Base-by-base conservation (phyloP, 441 rosid genomes). In the Flueggea neowawraea region DNA sequence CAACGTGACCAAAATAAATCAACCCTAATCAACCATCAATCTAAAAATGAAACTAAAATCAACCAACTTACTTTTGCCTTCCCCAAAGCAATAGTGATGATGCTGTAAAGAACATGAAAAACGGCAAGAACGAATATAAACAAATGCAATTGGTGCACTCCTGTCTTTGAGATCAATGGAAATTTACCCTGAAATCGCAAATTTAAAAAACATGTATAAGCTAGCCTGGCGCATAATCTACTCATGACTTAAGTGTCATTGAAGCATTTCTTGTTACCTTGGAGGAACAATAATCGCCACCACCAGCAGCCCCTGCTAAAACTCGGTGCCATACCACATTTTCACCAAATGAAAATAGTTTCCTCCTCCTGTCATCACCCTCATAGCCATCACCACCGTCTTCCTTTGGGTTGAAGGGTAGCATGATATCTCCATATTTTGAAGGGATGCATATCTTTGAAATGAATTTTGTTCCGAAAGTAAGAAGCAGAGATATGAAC, bases 121-220 rank as follows among this genome's bases (percentile, higher is more conserved):
- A 84, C 77, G 6, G 88, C 90, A 2, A 87, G 81, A 45, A 81
- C 82, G 43, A 84, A 87, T 64, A 87, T 74, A 54, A 87, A 87
- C 57, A 87, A 79, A 63, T 82, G 89, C 69, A 87, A 53, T 52
- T 87, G 90, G 60, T 84, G 84, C 68, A 87, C 61, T 56, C 88
- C 90, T 0, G 72, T 64, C 55, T 53, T 75, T 2, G 93, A 77
- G 48, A 87, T 82, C 73, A 87, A 58, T 1, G 88, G 54, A n/a
- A 78, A 64, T 61, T 80, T 66, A 1, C 73, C 83, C 89, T 80
- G 45, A 6, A 64, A 53, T 36, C 9, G 28, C 41, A 36, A 36
- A 8, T 36, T 36, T 36, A 2, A 36, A 36, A 5, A 36, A 36
- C 41, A 8, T 36, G 41, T 36, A 36, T 36, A 5, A 36, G 41